Base-by-base conservation (phyloP, 2,329 filamentous ascomycete genomes). In the Bipolaris gigantea region DNA sequence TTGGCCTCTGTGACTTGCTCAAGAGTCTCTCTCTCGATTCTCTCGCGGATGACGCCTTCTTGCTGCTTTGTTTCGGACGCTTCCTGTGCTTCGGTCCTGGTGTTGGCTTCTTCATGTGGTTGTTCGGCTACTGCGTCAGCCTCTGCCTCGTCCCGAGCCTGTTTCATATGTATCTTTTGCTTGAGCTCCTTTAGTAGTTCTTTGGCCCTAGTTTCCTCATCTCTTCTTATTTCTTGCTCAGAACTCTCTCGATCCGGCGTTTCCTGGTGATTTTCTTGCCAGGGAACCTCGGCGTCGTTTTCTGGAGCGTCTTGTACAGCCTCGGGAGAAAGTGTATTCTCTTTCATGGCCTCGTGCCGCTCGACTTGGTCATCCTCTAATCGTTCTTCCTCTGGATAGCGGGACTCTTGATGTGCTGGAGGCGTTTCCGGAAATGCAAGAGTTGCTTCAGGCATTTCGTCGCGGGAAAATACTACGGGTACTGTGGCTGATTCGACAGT, bases 1-100 rank as follows among this genome's bases (percentile, higher is more conserved):
- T 43, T 55, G 16, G 52, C 48, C 40, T 55, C 51, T 10, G 43
- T 38, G 18, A 54, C 27, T 39, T 54, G 51, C 35, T 60, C 53
- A 9, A 57, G 19, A 18, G 47, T 53, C n/a, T 55, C 47, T 19
- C 48, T 38, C 27, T 62, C 57, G n/a, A 42, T n/a, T 34, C 21
- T 36, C 16, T 60, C 55, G 11, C 48, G 44, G 18, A 48, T 40
- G 18, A 33, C 2, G 7, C 43, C 42, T 38, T 52, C 48, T 34
- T 41, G 42, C 34, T 43, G 42, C 18, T 51, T 48, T 42, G 27
- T 47, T 33, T 46, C 53, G 5, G 42, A 36, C 36, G 51, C 53
- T 41, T 41, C 42, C 0, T 33, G 48, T 9, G 40, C 52, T 23
- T 51, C 41, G 23, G 35, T 52, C 19, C 23, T 42, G 5, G 42